A percentile compares a stretch with the other conserved stretches of the same genome.
phyloP scores from a whole-genome alignment of 129 eudicot species.

The Apium graveolens region DNA sequence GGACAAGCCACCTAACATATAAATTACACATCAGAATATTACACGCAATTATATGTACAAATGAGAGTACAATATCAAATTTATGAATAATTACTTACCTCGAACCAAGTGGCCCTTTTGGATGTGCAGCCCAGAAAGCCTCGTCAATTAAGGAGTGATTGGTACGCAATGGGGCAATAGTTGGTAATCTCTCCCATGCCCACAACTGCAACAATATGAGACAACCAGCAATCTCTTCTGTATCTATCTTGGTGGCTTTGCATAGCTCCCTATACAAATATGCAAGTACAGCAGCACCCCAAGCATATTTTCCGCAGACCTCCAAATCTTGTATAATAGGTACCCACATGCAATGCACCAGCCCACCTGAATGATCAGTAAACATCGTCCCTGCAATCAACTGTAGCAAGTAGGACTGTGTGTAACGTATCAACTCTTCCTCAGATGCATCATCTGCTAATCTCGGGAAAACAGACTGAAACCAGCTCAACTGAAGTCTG shows the following conservation, averaged over 20 bases:
- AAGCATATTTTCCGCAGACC: conserved; percentile 7
- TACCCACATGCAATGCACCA: conserved; percentile 8
- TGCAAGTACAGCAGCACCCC: conserved; percentile 11
- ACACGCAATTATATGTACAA: not conserved
- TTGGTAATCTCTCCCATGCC: conserved; percentile 9
- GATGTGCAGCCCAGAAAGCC: conserved; percentile 1
- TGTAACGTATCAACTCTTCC: conserved; percentile 6
- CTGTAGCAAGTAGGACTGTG: conserved; percentile 5
- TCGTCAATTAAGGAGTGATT: conserved; percentile 2
- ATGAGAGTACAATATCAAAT: not conserved
- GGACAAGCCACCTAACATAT: not conserved
- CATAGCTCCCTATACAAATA: conserved; percentile 6
- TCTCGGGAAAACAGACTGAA: not conserved
- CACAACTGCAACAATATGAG: conserved; percentile 9
- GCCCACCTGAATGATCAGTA: conserved; percentile 5
- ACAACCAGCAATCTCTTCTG: conserved; percentile 10
- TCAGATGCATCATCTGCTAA: conserved; percentile 9
- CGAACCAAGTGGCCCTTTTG: conserved; percentile 7
- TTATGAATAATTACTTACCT: not conserved
- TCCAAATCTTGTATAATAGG: conserved; percentile 2
- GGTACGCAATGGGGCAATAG: conserved; percentile 1
- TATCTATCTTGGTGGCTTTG: conserved; percentile 5
- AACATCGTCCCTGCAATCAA: conserved; percentile 1
- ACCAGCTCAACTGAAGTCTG: conserved; percentile 7
- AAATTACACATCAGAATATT: not conserved